Conservation (phyloP, 331 rosid species). For the Saraca asoca region DNA sequence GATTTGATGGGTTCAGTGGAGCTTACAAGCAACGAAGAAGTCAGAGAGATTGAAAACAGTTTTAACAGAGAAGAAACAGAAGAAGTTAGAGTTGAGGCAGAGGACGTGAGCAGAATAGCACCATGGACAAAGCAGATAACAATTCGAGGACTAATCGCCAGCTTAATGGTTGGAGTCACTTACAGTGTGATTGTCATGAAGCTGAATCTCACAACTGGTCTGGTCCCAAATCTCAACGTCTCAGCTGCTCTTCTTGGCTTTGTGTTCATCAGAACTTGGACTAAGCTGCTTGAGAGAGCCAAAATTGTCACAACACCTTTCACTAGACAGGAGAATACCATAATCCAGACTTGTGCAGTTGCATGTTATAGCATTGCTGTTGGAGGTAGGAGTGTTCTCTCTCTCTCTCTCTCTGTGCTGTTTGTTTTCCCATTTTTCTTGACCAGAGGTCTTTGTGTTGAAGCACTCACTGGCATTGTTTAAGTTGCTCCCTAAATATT, state of each 20-base stretch:
- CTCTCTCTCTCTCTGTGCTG: neutral
- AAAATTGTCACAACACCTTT: conserved; percentile 77
- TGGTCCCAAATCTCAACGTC: conserved; percentile 93
- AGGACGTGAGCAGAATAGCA: conserved; percentile 52
- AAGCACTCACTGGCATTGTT: too few relatives aligned
- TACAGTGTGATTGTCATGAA: conserved; percentile 89
- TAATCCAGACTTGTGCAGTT: conserved; percentile 94
- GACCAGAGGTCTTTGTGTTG: too few relatives aligned
- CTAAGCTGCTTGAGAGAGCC: conserved; percentile 74
- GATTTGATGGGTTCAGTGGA: conserved; percentile 44
- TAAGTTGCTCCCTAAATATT: neutral
- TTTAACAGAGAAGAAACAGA: conserved; percentile 43
- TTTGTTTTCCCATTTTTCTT: neutral
- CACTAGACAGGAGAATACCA: conserved; percentile 86
- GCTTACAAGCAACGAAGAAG: conserved; percentile 35
- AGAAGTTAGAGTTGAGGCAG: conserved; percentile 48
- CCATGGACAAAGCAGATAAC: conserved; percentile 85
- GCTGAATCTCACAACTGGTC: conserved; percentile 89
- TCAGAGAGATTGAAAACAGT: conserved; percentile 50
- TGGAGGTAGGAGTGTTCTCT: conserved; percentile 62
- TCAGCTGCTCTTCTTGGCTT: conserved; percentile 95
- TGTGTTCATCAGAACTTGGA: conserved; percentile 81
- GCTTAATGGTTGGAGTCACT: conserved; percentile 64
- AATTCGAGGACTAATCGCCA: conserved; percentile 68
- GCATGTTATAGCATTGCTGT: conserved; percentile 94